Percentiles rank a stretch among this genome's conserved stretches.
Evolutionary conservation across 192 early-diverging fungal genomes (phyloP).

Genomic region (Kappamyces sp.): DNA sequence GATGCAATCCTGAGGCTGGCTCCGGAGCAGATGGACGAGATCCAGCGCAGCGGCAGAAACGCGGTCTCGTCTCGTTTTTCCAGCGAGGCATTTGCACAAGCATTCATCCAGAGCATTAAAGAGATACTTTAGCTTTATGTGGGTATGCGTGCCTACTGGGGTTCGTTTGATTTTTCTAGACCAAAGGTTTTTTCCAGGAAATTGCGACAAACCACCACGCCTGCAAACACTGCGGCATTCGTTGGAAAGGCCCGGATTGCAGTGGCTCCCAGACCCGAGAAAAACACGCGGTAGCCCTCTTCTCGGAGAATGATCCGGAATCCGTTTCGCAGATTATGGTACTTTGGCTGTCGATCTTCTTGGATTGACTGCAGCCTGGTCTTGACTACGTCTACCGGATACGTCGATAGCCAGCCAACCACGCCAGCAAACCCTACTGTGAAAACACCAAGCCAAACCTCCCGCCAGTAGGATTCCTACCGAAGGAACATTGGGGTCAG

Average conservation of each 20-base stretch:
- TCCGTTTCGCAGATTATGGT: slow-evolving; percentile 17
- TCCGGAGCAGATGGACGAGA: background rate
- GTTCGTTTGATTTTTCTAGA: too few species aligned
- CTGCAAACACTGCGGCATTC: slow-evolving; percentile 47
- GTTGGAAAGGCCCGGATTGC: slow-evolving; percentile 46
- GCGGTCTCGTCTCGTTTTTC: slow-evolving; percentile 12
- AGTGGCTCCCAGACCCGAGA: slow-evolving; percentile 38
- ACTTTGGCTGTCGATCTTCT: slow-evolving; percentile 15
- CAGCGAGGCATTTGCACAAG: slow-evolving; percentile 1
- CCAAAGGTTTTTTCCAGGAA: slow-evolving; percentile 6
- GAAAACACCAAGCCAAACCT: too few species aligned
- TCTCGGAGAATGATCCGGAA: slow-evolving; percentile 21
- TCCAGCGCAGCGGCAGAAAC: slow-evolving; percentile 1
- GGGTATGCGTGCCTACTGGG: too few species aligned
- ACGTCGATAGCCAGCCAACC: slow-evolving; percentile 38
- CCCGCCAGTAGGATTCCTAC: slow-evolving; percentile 39
- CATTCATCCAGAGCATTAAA: slow-evolving; percentile 1
- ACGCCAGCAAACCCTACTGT: slow-evolving; percentile 46
- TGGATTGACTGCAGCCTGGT: slow-evolving; percentile 40
- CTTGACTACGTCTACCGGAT: slow-evolving; percentile 50
- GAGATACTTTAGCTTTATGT: too few species aligned
- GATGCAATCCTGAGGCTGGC: slow-evolving; percentile 3
- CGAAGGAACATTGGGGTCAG: slow-evolving; percentile 24
- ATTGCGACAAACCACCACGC: slow-evolving; percentile 17
- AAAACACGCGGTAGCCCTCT: slow-evolving; percentile 38